A percentile compares a stretch with the other conserved stretches of the same genome.
Conservation (phyloP, 1,284 basidiomycete genomes). For the Blastosporella zonata region DNA sequence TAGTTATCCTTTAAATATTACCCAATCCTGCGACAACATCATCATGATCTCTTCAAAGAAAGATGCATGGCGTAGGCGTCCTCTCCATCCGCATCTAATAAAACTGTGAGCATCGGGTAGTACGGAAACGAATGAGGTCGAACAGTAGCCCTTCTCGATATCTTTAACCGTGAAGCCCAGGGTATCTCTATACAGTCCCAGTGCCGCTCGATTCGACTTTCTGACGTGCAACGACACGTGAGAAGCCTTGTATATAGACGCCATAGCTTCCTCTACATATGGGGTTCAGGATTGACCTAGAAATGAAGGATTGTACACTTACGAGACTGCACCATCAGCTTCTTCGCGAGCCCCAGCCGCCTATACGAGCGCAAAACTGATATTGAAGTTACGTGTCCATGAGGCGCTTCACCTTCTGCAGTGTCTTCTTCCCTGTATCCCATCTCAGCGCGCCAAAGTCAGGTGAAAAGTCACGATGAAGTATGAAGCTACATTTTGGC, state of each 20-base stretch:
- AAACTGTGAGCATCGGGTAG: slow-evolving; percentile 1
- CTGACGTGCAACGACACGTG: slow-evolving; percentile 90
- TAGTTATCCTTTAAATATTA: slow-evolving; percentile 9
- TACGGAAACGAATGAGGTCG: slow-evolving; percentile 22
- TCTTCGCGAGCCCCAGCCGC: slow-evolving; percentile 87
- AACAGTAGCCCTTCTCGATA: slow-evolving; percentile 90
- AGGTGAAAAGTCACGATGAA: slow-evolving; percentile 6
- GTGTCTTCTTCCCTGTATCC: slow-evolving; percentile 67
- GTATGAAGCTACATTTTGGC: slow-evolving; percentile 81
- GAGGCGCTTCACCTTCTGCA: slow-evolving; percentile 56
- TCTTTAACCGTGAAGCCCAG: slow-evolving; percentile 85
- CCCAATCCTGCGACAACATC: not conserved
- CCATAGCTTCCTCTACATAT: slow-evolving; percentile 84
- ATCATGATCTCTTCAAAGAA: slow-evolving; percentile 40
- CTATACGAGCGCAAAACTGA: slow-evolving; percentile 91
- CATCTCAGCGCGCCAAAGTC: slow-evolving; percentile 14
- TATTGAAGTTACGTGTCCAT: slow-evolving; percentile 95
- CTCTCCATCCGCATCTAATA: slow-evolving; percentile 85
- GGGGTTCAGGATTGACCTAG: slow-evolving; percentile 4
- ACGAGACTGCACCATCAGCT: slow-evolving; percentile 93
- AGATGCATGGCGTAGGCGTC: slow-evolving; percentile 90
- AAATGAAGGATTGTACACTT: slow-evolving; percentile 29
- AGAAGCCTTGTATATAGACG: slow-evolving; percentile 78
- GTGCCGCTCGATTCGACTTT: slow-evolving; percentile 89
- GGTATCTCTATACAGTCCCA: slow-evolving; percentile 85